Evolutionary conservation across 1,139 yeast species (phyloP).

Genomic region (Candida sp.): DNA sequence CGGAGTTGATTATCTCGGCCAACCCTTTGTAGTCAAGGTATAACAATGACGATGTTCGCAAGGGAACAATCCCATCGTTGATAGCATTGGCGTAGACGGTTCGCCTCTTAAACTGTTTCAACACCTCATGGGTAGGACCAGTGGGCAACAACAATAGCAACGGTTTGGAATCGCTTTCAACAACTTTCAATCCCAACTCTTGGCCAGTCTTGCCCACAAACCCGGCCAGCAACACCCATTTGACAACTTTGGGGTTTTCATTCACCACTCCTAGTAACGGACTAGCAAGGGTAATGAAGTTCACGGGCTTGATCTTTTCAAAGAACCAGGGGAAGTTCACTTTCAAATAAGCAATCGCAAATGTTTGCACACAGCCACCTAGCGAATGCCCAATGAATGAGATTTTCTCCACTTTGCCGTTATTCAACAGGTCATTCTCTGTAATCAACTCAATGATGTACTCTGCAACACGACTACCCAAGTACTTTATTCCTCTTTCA

Average conservation of each 20-base stretch:
- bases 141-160: conserved; percentile 75
- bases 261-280: conserved; percentile 86
- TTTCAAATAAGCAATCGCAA: conserved; percentile 79
- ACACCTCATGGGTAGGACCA: conserved; percentile 75
- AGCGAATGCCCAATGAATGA: conserved; percentile 93
- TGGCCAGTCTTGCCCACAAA: conserved; percentile 94
- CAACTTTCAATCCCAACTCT: conserved; percentile 70
- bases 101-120: conserved; percentile 67
- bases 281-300: conserved; percentile 84
- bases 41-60: conserved; percentile 82
- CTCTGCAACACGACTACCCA: conserved; percentile 85
- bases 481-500: conserved; percentile 85
- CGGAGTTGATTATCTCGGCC: conserved; percentile 42
- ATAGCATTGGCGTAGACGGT: conserved; percentile 80
- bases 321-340: conserved; percentile 78
- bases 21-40: conserved; percentile 62
- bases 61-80: conserved; percentile 95
- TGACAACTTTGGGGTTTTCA: conserved; percentile 89
- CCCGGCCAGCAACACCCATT: conserved; percentile 85
- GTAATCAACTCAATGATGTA: conserved; percentile 64
- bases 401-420: conserved; percentile 55
- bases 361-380: conserved; percentile 91
- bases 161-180: conserved; percentile 55
- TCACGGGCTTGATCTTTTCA: conserved; percentile 66
- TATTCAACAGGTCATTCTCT: conserved; percentile 33